Evolutionary conservation across 2,329 filamentous ascomycete species (phyloP), one percentile per base, ranked within the genome.

Genomic region (Fusarium nurragi): DNA sequence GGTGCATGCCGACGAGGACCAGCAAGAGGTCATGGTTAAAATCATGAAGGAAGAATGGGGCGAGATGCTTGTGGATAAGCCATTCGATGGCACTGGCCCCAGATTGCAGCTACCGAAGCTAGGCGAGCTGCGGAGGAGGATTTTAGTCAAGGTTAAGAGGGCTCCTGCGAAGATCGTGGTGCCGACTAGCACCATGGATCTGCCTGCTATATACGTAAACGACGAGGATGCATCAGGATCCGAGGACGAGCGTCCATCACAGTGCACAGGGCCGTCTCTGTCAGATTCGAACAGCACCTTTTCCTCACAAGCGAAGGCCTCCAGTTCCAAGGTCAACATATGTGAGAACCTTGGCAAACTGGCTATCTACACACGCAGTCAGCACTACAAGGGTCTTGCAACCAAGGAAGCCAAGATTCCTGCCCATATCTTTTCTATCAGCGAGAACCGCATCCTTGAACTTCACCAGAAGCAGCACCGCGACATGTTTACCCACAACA

Each of bases 41-140:
- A 97, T 98, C 64, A 97, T 99, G 90, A 88, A 88, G 66, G 88
- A 97, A 68, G 90, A 92, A 65, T 99, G 94, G 93, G 86, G 84
- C 37, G 88, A 86, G 0, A 79, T 90, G 70, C 82, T 98, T 7
- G 82, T 97, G 12, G 88, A 92, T 21, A 71, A 78, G 50, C 79
- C 79, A 34, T 83, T 78, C 19, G 81, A 84, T 19, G 77, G 81
- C 69, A 79, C 80, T 67, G 75, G 86, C 73, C 81, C 87, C 0
- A 79, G 76, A 14, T 80, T 84, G 53, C 79, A 80, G 6, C 84
- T 94, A 23, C 90, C 92, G 0, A 84, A 87, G 28, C 88, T 97
- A 0, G 86, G 86, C 14, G 87, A 93, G 13, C 78, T 98, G 48
- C 84, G 84, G 49, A 84, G 87, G 53, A 97, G 94, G 77, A 97